These are phyloP conservation scores for Cladosporium sp. DNA, from an alignment of 2,329 filamentous ascomycete species.

Conservation along the genomic window DNA sequence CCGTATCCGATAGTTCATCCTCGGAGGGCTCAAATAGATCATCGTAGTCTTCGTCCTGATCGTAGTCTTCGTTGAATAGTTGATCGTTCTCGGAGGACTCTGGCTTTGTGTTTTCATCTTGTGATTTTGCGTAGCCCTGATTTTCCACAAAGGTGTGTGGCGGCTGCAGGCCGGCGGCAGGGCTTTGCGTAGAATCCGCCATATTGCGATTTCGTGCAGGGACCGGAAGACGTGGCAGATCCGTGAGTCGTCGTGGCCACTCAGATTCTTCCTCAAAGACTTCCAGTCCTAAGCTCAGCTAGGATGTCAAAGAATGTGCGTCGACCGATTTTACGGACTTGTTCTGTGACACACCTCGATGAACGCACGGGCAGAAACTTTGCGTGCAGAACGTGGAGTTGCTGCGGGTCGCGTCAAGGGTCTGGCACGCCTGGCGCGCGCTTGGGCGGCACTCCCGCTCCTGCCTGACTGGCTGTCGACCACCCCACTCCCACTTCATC, in stretches of 20 bases:
- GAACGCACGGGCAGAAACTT: not conserved
- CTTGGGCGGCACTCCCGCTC: not conserved
- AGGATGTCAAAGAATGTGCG: too few species aligned
- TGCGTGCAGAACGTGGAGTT: not conserved
- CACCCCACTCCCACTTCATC: too few species aligned
- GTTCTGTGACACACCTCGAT: not conserved
- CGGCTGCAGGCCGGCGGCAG: constrained; percentile 19
- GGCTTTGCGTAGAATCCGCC: constrained; percentile 7
- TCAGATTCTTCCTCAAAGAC: too few species aligned
- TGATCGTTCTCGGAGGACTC: constrained; percentile 12
- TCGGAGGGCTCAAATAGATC: constrained; percentile 47
- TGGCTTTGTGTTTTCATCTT: not conserved
- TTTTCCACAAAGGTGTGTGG: constrained; percentile 27
- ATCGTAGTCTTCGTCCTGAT: constrained; percentile 50
- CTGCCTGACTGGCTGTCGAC: not conserved
- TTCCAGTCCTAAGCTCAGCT: too few species aligned
- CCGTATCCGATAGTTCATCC: constrained; percentile 57
- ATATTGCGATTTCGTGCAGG: not conserved
- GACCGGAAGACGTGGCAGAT: not conserved
- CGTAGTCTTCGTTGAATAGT: constrained; percentile 15
- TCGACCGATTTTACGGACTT: too few species aligned
- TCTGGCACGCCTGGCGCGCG: not conserved
- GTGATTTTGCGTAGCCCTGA: constrained; percentile 23
- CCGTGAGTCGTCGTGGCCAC: too few species aligned
- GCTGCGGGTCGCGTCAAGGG: not conserved